A percentile compares a stretch with the other conserved stretches of the same genome.
Evolutionary conservation across 1,139 yeast species (phyloP).

Genomic region (Wickerhamomyces sp.): DNA sequence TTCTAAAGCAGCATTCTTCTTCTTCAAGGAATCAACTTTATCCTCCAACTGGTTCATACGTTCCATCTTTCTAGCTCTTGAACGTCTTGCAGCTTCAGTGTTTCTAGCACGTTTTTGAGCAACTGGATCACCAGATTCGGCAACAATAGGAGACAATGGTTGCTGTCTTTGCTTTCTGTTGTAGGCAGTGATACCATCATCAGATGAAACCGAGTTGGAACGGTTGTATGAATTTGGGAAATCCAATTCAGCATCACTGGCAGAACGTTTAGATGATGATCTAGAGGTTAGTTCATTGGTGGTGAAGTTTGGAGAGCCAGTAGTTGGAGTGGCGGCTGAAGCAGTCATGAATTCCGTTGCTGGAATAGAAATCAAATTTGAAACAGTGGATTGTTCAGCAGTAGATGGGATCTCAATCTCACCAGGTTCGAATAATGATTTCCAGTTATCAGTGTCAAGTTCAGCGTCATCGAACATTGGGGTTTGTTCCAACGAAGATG

Average conservation of each 20-base stretch:
- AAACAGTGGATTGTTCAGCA: slow-evolving; percentile 1
- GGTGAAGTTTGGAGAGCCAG: slow-evolving; percentile 8
- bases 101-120: slow-evolving; percentile 86
- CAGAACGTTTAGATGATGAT: slow-evolving; percentile 17
- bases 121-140: slow-evolving; percentile 54
- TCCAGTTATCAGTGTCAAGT: slow-evolving; percentile 52
- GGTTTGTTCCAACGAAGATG: slow-evolving; percentile 42
- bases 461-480: slow-evolving; percentile 62
- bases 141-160: slow-evolving; percentile 66
- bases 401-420: slow-evolving; percentile 19
- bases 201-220: slow-evolving; percentile 18
- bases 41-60: slow-evolving; percentile 80
- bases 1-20: slow-evolving; percentile 50
- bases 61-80: slow-evolving; percentile 89
- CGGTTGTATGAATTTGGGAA: slow-evolving; percentile 6
- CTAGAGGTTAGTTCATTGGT: neutral
- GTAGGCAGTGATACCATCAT: slow-evolving; percentile 59
- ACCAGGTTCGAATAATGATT: slow-evolving; percentile 44
- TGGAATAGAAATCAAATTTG: neutral
- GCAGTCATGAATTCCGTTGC: neutral
- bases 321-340: slow-evolving; percentile 2
- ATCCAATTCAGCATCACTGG: slow-evolving; percentile 18
- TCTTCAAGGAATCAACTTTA: slow-evolving; percentile 59
- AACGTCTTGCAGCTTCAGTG: slow-evolving; percentile 95
- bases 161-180: slow-evolving; percentile 55